Base-by-base conservation (phyloP, 768 basidiomycete genomes). In the Rhodotorula babjevae region DNA sequence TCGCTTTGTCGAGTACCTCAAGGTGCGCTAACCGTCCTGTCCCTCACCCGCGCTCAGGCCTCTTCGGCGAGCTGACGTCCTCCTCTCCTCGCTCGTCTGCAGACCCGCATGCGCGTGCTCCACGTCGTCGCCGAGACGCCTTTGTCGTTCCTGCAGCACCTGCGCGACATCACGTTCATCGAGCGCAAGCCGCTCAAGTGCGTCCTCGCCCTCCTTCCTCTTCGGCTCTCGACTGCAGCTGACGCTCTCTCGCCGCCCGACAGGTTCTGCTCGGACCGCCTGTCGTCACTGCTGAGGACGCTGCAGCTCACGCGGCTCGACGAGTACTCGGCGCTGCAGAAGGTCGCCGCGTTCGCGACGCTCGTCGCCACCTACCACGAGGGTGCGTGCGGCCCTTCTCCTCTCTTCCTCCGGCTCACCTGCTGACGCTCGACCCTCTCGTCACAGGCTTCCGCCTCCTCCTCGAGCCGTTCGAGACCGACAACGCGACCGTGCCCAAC, bases 71-170 rank as follows among this genome's bases (percentile, higher is more conserved):
- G n/a, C n/a, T n/a, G n/a, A n/a, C n/a, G n/a, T n/a, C n/a, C n/a
- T n/a, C n/a, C n/a, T n/a, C 27, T 31, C 16, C n/a, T 15, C 25
- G 9, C 19, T 42, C 36, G 23, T 27, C n/a, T 50, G 14, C 12
- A 57, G 56, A 57, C 56, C 33, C 56, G 56, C 56, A 57, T 57
- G 56, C 88, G 96, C 62, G 96, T 99, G n/a, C 83, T 97, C 40
- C 96, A 98, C 80, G 96, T 99, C 71, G 96, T 99, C 23, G 96
- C 96, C 27, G 96, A 99, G 82, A 99, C 96, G 3, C 96, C 96
- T 0, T 83, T 91, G 40, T 98, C 95, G 3, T 99, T 99, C 81
- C 82, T 99, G 55, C 95, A 97, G 79, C 96, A 99, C 82, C 85
- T 99, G 60, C 98, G 96, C 82, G 96, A 99, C 77, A 97, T 98